phyloP scores from a whole-genome alignment of 495 filamentous ascomycete species.

The Apodospora peruviana region DNA sequence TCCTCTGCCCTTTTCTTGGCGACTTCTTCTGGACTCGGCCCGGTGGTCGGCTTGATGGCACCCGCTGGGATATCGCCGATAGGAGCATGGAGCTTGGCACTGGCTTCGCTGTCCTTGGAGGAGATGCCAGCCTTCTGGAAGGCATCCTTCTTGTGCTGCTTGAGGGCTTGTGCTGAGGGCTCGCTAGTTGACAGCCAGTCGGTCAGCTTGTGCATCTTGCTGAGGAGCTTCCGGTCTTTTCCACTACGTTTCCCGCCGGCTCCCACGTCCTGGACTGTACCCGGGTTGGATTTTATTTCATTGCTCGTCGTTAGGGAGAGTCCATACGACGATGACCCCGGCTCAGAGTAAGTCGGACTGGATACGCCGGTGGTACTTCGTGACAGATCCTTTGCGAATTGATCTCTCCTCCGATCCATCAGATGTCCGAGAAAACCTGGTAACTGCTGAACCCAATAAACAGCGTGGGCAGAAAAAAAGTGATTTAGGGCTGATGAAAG shows the following conservation, averaged over 20 bases:
- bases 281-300: not conserved
- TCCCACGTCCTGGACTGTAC: not conserved
- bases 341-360: too few species aligned
- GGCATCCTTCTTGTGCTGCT: slow-evolving; percentile 31
- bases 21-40: slow-evolving; percentile 30
- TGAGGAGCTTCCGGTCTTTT: slow-evolving; percentile 2
- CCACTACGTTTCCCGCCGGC: not conserved
- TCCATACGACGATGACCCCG: too few species aligned
- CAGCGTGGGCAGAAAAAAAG: too few species aligned
- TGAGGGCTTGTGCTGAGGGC: slow-evolving; percentile 34
- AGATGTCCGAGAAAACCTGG: too few species aligned
- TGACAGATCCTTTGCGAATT: not conserved
- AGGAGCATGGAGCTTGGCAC: slow-evolving; percentile 29
- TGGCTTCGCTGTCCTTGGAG: slow-evolving; percentile 21
- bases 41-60: slow-evolving; percentile 27
- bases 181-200: slow-evolving; percentile 36
- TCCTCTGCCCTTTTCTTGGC: slow-evolving; percentile 16
- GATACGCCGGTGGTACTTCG: not conserved
- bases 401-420: not conserved
- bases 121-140: slow-evolving; percentile 30
- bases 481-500: too few species aligned
- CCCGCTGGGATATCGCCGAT: slow-evolving; percentile 30
- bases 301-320: not conserved
- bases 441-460: too few species aligned
- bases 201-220: slow-evolving; percentile 28